Base-by-base conservation (phyloP, 2,329 filamentous ascomycete species). In the Fusarium multiceps region DNA sequence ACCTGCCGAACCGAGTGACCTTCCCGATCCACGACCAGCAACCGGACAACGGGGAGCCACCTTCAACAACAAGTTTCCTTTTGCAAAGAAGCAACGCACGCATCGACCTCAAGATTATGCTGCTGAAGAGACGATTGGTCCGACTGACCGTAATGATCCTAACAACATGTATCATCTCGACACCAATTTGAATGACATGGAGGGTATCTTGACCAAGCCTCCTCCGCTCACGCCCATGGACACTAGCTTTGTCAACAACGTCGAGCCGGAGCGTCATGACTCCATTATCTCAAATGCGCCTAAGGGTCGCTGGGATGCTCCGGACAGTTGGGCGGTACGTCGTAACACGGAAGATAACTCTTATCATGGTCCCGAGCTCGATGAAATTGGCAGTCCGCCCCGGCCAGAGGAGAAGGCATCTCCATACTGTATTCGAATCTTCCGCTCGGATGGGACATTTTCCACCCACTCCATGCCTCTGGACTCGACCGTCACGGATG, bases 291-390 rank as follows among this genome's bases (percentile, higher is more conserved):
- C 79, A 20, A 73, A 74, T 30, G 60, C 75, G 4, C 81, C 81
- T 4, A 83, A 84, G 58, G 89, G 90, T 3, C 88, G 89, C 6
- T 99, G 95, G 95, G 93, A 97, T 78, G 94, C 94, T 6, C 95
- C 96, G 2, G 95, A 98, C 79, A 98, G 94, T 78, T 99, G 96
- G 96, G 94, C 93, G 53, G 95, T 98, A 27, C 93, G 92, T 72
- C 90, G 89, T 64, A 85, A 85, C 46, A 88, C 87, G 10, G 90
- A 93, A 72, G 91, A 93, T 57, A 87, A 86, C 66, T 83, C 85
- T n/a, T 76, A 78, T 71, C 86, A 83, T 72, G 81, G 78, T 7
- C 82, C 84, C 3, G 92, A 93, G 59, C 83, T 87, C 16, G 92
- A 94, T 67, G 92, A 95, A 57, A 83, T 86, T 28, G 90, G 88